Base-by-base conservation (phyloP, 305 asterid genomes). In the Ajuga reptans region DNA sequence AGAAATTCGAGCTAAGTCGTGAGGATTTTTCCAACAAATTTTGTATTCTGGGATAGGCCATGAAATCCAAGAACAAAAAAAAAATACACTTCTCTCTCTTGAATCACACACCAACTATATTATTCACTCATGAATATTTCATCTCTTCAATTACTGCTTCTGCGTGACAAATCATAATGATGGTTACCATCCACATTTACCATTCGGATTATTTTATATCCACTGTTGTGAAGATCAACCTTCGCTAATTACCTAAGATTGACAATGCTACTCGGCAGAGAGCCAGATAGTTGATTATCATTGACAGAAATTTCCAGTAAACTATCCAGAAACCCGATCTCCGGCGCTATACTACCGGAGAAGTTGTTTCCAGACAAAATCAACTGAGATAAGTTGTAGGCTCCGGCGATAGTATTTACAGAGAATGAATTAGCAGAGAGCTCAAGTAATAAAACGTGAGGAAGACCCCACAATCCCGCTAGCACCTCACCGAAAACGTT, bases 361-460 rank as follows among this genome's bases (percentile, higher is more conserved):
- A 93, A 93, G 57, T 65, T 81, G 80, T 94, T 94, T 18, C 75
- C 67, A 2, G 97, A 90, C 75, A 94, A 67, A 65, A 86, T 71
- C 77, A 94, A 63, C 75, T 85, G 88, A 15, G 99, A 89, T 37
- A 94, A 72, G 69, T 94, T 91, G 10, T 90, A 75, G 8, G 96
- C 99, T 1, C 95, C 83, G 5, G 89, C 87, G 11, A 94, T 71
- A 55, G 86, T 80, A 75, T 87, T 87, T 0, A 89, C 84, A 0
- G 96, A 78, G 34, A 94, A 86, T 5, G 84, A 83, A 57, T 94
- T 94, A 50, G 83, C 83, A 1, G 77, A 15, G 62, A 94, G 91
- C 84, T 94, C 99, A 8, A 94, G 89, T 52, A 94, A 68, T 0
- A 91, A 91, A 16, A 93, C 87, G 75, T 83, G 99, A 0, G 97